Conservation (phyloP, 2,329 filamentous ascomycete species). For the Knufia petricola region DNA sequence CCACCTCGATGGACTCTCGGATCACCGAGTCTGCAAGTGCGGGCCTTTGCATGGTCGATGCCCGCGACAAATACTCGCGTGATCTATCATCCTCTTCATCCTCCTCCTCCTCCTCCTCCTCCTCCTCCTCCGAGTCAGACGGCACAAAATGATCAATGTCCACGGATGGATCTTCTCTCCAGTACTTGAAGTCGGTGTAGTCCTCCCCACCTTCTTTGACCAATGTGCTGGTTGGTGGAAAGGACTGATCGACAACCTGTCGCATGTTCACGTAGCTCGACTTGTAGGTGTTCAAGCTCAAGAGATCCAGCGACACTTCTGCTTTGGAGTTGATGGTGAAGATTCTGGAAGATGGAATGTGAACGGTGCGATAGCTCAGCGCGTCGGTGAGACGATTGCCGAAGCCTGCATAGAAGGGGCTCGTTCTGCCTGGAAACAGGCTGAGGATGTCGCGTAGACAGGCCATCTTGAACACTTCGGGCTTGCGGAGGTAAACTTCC, state of each 20-base stretch:
- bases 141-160: slow-evolving; percentile 83
- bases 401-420: slow-evolving; percentile 93
- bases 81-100: slow-evolving; percentile 45
- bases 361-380: slow-evolving; percentile 88
- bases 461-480: slow-evolving; percentile 99
- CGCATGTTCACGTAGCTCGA: slow-evolving; percentile 96
- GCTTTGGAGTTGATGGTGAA: slow-evolving; percentile 99
- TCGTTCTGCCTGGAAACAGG: slow-evolving; percentile 65
- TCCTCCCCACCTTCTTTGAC: slow-evolving; percentile 85
- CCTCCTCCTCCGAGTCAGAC: slow-evolving; percentile 54
- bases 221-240: slow-evolving; percentile 79
- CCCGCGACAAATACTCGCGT: slow-evolving; percentile 49
- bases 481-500: slow-evolving; percentile 90
- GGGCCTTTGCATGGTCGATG: slow-evolving; percentile 14
- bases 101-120: slow-evolving; percentile 37
- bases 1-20: slow-evolving; percentile 17
- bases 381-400: slow-evolving; percentile 95
- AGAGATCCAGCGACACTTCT: slow-evolving; percentile 81
- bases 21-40: slow-evolving; percentile 24
- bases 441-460: slow-evolving; percentile 88
- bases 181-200: slow-evolving; percentile 95
- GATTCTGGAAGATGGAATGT: slow-evolving; percentile 86
- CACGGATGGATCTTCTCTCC: slow-evolving; percentile 66
- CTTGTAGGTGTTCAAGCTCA: slow-evolving; percentile 88
- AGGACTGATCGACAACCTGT: slow-evolving; percentile 96